Evolutionary conservation across 345 rosid genomes (phyloP).

Genomic region (Atalantia buxifolia): DNA sequence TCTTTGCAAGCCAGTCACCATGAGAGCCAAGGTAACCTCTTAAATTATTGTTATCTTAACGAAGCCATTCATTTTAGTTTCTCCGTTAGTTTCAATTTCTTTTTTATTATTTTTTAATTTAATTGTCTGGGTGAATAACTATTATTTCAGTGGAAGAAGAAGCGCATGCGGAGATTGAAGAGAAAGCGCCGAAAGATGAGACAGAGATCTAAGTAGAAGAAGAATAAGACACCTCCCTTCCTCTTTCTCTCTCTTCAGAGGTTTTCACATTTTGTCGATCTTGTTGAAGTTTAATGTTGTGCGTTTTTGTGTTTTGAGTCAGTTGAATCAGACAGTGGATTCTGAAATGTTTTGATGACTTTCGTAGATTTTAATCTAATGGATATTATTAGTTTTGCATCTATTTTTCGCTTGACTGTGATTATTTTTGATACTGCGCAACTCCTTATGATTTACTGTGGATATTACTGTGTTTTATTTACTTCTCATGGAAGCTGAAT

Average conservation of each 20-base stretch:
- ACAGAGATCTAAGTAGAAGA: slow-evolving; percentile 44
- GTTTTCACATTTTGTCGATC: not conserved
- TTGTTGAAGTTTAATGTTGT: not conserved
- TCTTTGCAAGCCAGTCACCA: not conserved
- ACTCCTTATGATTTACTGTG: not conserved
- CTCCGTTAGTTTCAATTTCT: not conserved
- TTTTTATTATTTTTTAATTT: not conserved
- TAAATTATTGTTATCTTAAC: not conserved
- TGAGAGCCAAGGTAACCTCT: slow-evolving; percentile 24
- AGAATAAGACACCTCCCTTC: slow-evolving; percentile 14
- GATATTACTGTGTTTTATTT: no score
- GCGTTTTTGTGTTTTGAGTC: not conserved
- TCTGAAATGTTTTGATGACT: slow-evolving; percentile 2
- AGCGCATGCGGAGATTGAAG: slow-evolving; percentile 42
- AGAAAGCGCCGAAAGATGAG: slow-evolving; percentile 41
- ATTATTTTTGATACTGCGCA: not conserved
- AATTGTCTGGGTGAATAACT: not conserved
- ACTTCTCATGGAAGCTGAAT: not conserved
- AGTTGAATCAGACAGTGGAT: slow-evolving; percentile 8
- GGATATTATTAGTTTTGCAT: slow-evolving; percentile 4
- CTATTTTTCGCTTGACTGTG: not conserved
- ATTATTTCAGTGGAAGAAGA: slow-evolving; percentile 32
- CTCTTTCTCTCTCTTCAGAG: not conserved
- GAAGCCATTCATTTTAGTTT: not conserved
- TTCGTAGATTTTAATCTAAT: slow-evolving; percentile 7